Base-by-base conservation (phyloP, 108 stramenopile genomes). In the Stephanodiscus minutulus region DNA sequence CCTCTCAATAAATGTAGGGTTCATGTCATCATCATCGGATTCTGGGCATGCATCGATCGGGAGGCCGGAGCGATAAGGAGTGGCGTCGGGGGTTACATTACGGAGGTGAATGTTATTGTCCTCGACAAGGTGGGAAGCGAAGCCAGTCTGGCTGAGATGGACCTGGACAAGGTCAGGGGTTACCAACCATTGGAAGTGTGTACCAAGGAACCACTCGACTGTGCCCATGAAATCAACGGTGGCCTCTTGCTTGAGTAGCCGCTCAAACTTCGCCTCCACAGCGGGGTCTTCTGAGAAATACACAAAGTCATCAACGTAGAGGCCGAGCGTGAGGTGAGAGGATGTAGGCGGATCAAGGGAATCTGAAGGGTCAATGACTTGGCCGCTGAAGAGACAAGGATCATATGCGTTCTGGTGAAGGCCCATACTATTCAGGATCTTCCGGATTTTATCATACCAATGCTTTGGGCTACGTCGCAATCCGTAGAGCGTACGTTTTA, bases 51-150 rank as follows among this genome's bases (percentile, higher is more conserved):
- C 58, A 50, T 74, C 73, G 48, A 74, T 74, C 1, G 73, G 65
- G 5, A 66, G n/a, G 3, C 73, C 73, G 22, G 72, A 73, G 22
- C 72, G 66, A 31, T 79, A 79, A 4, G 78, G 78, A 13, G 66
- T 73, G 54, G 65, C 65, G 15, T 66, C 33, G 15, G 64, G 73
- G 18, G 31, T 50, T 0, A 22, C 46, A 11, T 66, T 73, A 1
- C 43, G 41, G 0, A 41, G 13, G 8, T 52, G 20, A 60, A n/a
- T n/a, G n/a, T n/a, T n/a, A n/a, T n/a, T n/a, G n/a, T n/a, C n/a
- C n/a, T n/a, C n/a, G n/a, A n/a, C 65, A 0, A 59, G 33, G n/a
- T 68, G 41, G 15, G 67, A 60, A 1, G 66, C 50, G 28, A 68
- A 79, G 3, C 65, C 78, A 20, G 64, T 33, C 62, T 79, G 78